Base-by-base conservation (phyloP, 352 stramenopile genomes). In the Phytophthora citrophthora region DNA sequence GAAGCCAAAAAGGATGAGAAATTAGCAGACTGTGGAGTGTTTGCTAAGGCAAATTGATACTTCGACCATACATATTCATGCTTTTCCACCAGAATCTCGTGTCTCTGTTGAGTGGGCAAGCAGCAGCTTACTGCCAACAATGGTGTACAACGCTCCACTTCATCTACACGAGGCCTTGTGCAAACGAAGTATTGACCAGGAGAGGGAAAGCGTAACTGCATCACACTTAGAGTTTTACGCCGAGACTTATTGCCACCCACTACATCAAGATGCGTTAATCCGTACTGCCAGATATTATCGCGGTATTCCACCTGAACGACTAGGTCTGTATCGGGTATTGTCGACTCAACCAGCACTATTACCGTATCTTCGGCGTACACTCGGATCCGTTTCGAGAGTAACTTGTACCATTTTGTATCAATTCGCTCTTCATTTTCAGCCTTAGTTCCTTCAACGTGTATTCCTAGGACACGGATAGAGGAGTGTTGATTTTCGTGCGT, bases 1-100 rank as follows among this genome's bases (percentile, higher is more conserved):
- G 34, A 65, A 10, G 65, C 69, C 11, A 66, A 39, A 45, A 73
- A 73, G 7, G 46, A 56, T n/a, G 65, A 64, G 44, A 73, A 73
- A 9, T 66, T 54, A 10, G 41, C 65, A 18, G 47, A 5, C 16
- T 20, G 32, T 45, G 24, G 32, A 16, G n/a, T 34, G 23, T 55
- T 43, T 16, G 26, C 46, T 18, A 57, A 40, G 26, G 49, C 38
- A 50, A 39, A 58, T 18, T 63, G 57, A 24, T 68, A 72, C 13
- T 48, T 68, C 26, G 63, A 57, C 49, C n/a, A 44, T 23, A 61
- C 29, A n/a, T 55, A 11, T n/a, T 20, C 43, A n/a, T 54, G 44
- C n/a, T 63, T 44, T 23, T 54, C 36, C 8, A 27, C 54, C 24
- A 72, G 11, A 59, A 59, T n/a, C 39, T 26, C 26, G 2, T 54